phyloP scores from a whole-genome alignment of 495 filamentous ascomycete species.

The Cenococcum geophilum region DNA sequence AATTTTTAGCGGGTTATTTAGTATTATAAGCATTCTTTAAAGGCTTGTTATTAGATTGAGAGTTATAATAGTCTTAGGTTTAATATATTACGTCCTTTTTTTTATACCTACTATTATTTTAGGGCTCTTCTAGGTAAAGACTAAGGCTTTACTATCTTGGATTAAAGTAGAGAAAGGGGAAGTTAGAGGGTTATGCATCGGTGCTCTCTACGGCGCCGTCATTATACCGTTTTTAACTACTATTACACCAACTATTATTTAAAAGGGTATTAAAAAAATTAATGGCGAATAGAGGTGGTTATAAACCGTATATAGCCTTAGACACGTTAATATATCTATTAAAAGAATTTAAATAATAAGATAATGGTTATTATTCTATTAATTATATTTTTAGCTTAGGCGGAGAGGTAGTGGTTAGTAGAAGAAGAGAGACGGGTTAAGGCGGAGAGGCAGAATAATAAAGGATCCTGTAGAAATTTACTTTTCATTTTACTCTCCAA shows the following conservation, averaged over 20 bases:
- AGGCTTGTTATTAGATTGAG: slow-evolving; percentile 11
- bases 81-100: slow-evolving; percentile 16
- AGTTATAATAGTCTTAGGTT: slow-evolving; percentile 17
- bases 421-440: too few relatives aligned
- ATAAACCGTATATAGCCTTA: too few relatives aligned
- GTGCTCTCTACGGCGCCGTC: background rate
- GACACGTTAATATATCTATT: too few relatives aligned
- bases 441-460: too few relatives aligned
- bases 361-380: too few relatives aligned
- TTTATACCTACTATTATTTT: too few relatives aligned
- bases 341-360: too few relatives aligned
- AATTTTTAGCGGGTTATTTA: background rate
- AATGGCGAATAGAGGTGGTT: too few relatives aligned
- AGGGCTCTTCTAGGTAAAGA: slow-evolving; percentile 15
- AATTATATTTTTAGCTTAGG: too few relatives aligned
- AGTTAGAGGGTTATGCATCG: background rate
- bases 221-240: background rate
- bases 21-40: background rate
- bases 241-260: background rate
- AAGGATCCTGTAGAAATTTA: too few relatives aligned
- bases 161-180: background rate
- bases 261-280: background rate
- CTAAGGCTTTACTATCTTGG: slow-evolving; percentile 13
- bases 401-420: too few relatives aligned
- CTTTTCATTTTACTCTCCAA: too few relatives aligned